A percentile compares a stretch with the other conserved stretches of the same genome.
phyloP scores from a whole-genome alignment of 805 yeast species.

The Candida dendrica region DNA sequence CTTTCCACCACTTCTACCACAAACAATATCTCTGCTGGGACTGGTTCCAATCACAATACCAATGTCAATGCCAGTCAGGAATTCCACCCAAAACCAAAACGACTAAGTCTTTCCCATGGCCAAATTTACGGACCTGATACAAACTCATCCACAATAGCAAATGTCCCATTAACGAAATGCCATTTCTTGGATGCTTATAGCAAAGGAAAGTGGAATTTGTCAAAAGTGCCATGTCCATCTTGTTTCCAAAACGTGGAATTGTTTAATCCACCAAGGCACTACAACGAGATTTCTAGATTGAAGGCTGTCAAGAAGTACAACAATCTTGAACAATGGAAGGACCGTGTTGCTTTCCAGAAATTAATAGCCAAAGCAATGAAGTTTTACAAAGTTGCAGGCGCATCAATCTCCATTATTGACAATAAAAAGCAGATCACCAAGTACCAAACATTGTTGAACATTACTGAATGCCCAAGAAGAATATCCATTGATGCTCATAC shows the following conservation, averaged over 20 bases:
- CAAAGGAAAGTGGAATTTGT: slow-evolving; percentile 49
- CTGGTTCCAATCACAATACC: no score
- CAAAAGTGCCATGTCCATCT: slow-evolving; percentile 48
- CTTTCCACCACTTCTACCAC: no score
- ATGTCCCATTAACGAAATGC: slow-evolving; percentile 37
- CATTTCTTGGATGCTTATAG: slow-evolving; percentile 52
- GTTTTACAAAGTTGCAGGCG: slow-evolving; percentile 40
- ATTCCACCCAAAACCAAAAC: no score
- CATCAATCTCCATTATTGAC: slow-evolving; percentile 52
- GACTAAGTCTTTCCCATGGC: slow-evolving; percentile 1
- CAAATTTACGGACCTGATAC: slow-evolving; percentile 9
- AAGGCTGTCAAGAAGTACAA: slow-evolving; percentile 34
- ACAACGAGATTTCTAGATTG: slow-evolving; percentile 39
- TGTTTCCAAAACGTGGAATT: slow-evolving; percentile 40
- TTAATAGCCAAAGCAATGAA: slow-evolving; percentile 31
- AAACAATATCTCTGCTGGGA: no score
- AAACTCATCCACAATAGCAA: slow-evolving; percentile 3
- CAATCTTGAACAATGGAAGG: slow-evolving; percentile 43
- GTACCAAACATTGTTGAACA: slow-evolving; percentile 38
- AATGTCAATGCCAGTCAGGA: no score
- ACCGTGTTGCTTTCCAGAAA: slow-evolving; percentile 29
- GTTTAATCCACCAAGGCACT: slow-evolving; percentile 54
- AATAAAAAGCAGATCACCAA: slow-evolving; percentile 41
- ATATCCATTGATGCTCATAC: slow-evolving; percentile 66
- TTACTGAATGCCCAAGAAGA: slow-evolving; percentile 44